Conservation (phyloP, 495 filamentous ascomycete species). For the Annulohypoxylon maeteangense region DNA sequence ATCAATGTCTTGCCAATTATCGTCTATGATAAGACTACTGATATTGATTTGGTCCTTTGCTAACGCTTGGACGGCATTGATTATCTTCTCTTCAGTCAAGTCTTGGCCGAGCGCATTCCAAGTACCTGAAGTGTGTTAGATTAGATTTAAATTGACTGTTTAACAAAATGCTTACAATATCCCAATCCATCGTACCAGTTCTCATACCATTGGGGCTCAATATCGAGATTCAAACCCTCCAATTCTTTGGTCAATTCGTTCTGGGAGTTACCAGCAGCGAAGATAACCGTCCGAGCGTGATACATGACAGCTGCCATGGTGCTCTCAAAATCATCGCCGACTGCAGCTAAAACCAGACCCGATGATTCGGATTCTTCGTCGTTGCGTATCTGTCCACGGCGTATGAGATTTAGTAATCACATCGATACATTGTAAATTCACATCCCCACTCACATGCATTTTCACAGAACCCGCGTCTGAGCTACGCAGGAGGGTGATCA, state of each 20-base stretch:
- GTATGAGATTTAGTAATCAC: slow-evolving; percentile 23
- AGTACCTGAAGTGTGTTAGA: slow-evolving; percentile 64
- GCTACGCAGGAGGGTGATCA: slow-evolving; percentile 75
- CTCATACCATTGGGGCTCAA: slow-evolving; percentile 78
- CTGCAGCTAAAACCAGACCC: slow-evolving; percentile 75
- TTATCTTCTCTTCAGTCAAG: slow-evolving; percentile 81
- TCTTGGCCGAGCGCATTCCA: slow-evolving; percentile 93
- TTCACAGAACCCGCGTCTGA: slow-evolving; percentile 72
- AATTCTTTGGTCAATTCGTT: slow-evolving; percentile 50
- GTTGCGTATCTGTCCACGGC: slow-evolving; percentile 61
- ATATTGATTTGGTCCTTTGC: slow-evolving; percentile 78
- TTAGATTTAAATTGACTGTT: neutral
- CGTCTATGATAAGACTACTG: slow-evolving; percentile 88
- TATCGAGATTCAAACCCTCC: slow-evolving; percentile 57
- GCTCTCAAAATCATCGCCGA: slow-evolving; percentile 78
- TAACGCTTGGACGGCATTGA: slow-evolving; percentile 76
- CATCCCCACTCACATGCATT: slow-evolving; percentile 65
- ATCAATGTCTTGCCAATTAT: slow-evolving; percentile 92
- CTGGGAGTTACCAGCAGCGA: slow-evolving; percentile 32
- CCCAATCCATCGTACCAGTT: slow-evolving; percentile 88
- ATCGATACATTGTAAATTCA: neutral
- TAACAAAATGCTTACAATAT: slow-evolving; percentile 61
- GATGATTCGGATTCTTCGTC: slow-evolving; percentile 66
- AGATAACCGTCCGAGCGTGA: slow-evolving; percentile 77
- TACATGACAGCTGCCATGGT: slow-evolving; percentile 87